These are phyloP conservation scores for Trypanosoma boissoni DNA, from an alignment of 208 protist species.

Conservation along the genomic window DNA sequence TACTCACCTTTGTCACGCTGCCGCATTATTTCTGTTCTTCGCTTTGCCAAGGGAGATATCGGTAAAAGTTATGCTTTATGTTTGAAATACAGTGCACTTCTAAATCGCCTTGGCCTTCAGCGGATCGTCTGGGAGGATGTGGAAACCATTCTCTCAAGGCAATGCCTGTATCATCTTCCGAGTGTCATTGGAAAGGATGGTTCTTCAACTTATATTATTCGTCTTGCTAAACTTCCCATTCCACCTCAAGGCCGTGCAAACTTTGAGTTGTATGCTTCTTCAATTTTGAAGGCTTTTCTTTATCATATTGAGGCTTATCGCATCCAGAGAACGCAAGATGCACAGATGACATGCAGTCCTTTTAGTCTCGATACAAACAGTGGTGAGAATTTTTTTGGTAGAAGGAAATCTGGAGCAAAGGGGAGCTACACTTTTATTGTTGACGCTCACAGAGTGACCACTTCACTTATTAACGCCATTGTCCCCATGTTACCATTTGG, in stretches of 20 bases:
- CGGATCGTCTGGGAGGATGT: background rate
- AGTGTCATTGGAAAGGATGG: background rate
- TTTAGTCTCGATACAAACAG: background rate
- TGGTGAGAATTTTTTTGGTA: background rate
- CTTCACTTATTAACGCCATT: background rate
- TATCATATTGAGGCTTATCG: slow-evolving; percentile 5
- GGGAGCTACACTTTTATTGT: slow-evolving; percentile 5
- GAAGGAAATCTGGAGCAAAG: background rate
- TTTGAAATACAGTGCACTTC: background rate
- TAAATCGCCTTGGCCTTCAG: background rate
- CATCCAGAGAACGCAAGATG: background rate
- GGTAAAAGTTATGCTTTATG: background rate
- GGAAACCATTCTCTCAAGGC: background rate
- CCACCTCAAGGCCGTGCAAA: background rate
- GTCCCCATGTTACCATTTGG: slow-evolving; percentile 3
- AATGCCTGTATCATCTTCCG: slow-evolving; percentile 2
- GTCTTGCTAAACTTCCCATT: background rate
- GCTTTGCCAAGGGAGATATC: background rate
- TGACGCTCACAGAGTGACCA: background rate
- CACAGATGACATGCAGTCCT: background rate
- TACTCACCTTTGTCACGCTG: background rate
- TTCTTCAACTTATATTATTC: background rate
- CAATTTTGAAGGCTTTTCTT: background rate
- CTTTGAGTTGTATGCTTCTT: background rate
- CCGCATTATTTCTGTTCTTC: background rate